Evolutionary conservation across 208 protist species (phyloP).

Genomic region (Trypanosoma avium): DNA sequence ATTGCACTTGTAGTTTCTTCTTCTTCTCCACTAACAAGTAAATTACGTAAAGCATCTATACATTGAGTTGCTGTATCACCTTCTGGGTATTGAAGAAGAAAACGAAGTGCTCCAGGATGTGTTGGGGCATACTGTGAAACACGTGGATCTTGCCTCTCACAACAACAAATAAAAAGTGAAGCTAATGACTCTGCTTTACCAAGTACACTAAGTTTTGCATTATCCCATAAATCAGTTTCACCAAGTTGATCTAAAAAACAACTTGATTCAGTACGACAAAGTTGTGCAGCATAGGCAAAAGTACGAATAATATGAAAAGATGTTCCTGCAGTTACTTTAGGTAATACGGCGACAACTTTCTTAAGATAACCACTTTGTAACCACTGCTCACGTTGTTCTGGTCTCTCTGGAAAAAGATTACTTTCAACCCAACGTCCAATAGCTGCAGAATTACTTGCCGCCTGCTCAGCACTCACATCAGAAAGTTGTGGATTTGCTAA

Average conservation of each 20-base stretch:
- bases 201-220: conserved; percentile 38
- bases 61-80: conserved; percentile 35
- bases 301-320: conserved; percentile 57
- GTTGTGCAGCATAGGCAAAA: conserved; percentile 57
- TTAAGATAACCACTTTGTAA: conserved; percentile 46
- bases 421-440: conserved; percentile 62
- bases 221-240: conserved; percentile 58
- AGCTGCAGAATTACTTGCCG: conserved; percentile 24
- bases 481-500: conserved; percentile 14
- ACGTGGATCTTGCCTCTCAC: conserved; percentile 42
- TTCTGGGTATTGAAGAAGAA: conserved; percentile 42
- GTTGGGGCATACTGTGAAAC: conserved; percentile 65
- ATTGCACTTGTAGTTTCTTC: conserved; percentile 3
- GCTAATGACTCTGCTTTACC: conserved; percentile 47
- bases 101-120: conserved; percentile 47
- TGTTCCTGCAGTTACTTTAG: conserved; percentile 56
- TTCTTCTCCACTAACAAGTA: conserved; percentile 28
- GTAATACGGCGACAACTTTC: conserved; percentile 56
- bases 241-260: conserved; percentile 58
- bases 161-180: conserved; percentile 62
- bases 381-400: conserved; percentile 55
- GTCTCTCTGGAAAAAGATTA: conserved; percentile 41
- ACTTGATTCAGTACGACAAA: conserved; percentile 25
- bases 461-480: conserved; percentile 16
- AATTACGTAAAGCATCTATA: conserved; percentile 46